Evolutionary conservation across 2,329 filamentous ascomycete genomes (phyloP).

Genomic region (Scedosporium aurantiacum): DNA sequence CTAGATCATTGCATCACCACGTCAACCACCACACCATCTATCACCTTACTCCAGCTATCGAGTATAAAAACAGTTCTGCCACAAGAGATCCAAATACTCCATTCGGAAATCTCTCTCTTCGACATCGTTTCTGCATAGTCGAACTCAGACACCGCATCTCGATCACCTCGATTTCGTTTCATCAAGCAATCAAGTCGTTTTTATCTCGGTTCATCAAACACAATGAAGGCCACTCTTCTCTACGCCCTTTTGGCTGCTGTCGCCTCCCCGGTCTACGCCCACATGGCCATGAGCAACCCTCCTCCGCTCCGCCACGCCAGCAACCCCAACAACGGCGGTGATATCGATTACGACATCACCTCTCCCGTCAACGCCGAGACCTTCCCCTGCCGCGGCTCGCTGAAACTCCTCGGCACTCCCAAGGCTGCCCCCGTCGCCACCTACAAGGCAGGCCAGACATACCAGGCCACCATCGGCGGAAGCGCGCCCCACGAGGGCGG

Average conservation of each 20-base stretch:
- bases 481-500: conserved; percentile 56
- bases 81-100: background rate
- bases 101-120: background rate
- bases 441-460: conserved; percentile 50
- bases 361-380: conserved; percentile 56
- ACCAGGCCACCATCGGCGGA: conserved; percentile 54
- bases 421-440: conserved; percentile 43
- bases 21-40: too few species aligned
- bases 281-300: conserved; percentile 46
- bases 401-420: conserved; percentile 34
- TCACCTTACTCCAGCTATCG: too few species aligned
- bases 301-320: conserved; percentile 41
- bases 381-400: conserved; percentile 66
- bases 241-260: conserved; percentile 31
- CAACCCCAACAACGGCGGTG: conserved; percentile 34
- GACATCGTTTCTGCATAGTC: background rate
- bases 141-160: background rate
- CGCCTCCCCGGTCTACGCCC: conserved; percentile 33
- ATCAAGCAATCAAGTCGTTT: background rate
- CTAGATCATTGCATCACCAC: too few species aligned
- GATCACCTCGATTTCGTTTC: background rate
- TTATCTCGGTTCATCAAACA: conserved; percentile 12
- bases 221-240: conserved; percentile 30
- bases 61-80: too few species aligned
- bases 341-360: conserved; percentile 62